Conservation (phyloP, 2,329 filamentous ascomycete species). For the Aspergillus terreus region DNA sequence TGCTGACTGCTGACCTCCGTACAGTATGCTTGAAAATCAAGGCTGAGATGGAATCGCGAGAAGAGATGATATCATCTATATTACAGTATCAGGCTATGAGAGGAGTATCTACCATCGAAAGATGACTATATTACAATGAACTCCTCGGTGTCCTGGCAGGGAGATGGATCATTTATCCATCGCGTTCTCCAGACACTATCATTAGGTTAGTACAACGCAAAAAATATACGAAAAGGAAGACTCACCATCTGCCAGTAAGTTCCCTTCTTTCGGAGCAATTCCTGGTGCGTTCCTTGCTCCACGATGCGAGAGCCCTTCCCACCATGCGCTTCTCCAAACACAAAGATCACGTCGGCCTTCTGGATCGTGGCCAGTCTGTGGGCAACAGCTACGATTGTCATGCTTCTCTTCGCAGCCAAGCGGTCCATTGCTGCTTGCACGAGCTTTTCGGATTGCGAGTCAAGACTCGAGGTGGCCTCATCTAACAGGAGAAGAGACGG, state of each 20-base stretch:
- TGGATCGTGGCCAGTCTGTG: conserved; percentile 74
- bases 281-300: conserved; percentile 58
- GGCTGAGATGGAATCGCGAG: no score
- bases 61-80: no score
- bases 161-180: conserved; percentile 19
- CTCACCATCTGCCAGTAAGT: conserved; percentile 55
- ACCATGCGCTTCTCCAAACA: conserved; percentile 60
- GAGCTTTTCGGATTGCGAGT: conserved; percentile 63
- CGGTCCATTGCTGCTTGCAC: conserved; percentile 68
- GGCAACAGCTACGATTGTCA: conserved; percentile 70
- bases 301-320: conserved; percentile 44
- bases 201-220: conserved; percentile 2
- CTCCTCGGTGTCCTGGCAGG: background rate
- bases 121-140: background rate
- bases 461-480: conserved; percentile 58
- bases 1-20: no score
- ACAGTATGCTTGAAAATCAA: no score
- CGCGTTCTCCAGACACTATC: conserved; percentile 26
- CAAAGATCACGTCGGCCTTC: conserved; percentile 75
- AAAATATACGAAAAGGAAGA: conserved; percentile 1
- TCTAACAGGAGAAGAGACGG: conserved; percentile 55
- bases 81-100: no score
- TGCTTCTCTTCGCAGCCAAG: conserved; percentile 51
- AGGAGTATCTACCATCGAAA: background rate
- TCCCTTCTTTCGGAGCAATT: conserved; percentile 50